Base-by-base conservation (phyloP, 768 basidiomycete species). In the Cystofilobasidium capitatum region DNA sequence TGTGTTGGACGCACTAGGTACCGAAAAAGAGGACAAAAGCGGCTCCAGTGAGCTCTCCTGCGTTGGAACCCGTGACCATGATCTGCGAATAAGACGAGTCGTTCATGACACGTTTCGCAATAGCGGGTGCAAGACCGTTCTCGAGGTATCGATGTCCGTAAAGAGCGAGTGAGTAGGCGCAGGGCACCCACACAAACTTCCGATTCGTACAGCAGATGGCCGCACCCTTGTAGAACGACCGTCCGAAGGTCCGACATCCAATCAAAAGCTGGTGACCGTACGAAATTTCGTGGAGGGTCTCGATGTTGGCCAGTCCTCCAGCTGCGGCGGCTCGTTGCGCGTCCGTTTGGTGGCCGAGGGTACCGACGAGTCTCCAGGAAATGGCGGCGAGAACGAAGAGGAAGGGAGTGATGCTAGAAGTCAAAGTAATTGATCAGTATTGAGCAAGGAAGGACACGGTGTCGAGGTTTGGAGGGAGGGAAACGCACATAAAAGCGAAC, bases 41-140 rank as follows among this genome's bases (percentile, higher is more conserved):
- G 45, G 73, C 73, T 16, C 73, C 74, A 36, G 74, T 64, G 20
- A 75, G 68, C 63, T 74, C 70, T 57, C 73, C 74, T 36, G 72
- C 70, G 71, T 76, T 76, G 62, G 70, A 71, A 22, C 75, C 75
- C 20, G 73, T 71, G 49, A 72, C 71, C 31, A 75, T 74, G 71
- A 74, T 74, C 64, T 76, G 74, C 2, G 71, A 71, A 67, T 73
- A 76, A 1, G 73, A 71, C 20, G 73, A 74, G 58, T 63, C 69
- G 40, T 61, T 62, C 33, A 75, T 64, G 58, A 73, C 57, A 24
- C 71, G 72, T 58, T 72, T 72, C 47, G 75, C 75, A 66, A 72
- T 71, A 26, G 72, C 72, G 59, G 73, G 72, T 14, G 71, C 69
- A 16, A 73, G 49, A 42, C 71, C 71, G 57, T 70, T 71, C 70